Conservation (phyloP, 352 stramenopile species). For the Phytophthora palmivora region DNA sequence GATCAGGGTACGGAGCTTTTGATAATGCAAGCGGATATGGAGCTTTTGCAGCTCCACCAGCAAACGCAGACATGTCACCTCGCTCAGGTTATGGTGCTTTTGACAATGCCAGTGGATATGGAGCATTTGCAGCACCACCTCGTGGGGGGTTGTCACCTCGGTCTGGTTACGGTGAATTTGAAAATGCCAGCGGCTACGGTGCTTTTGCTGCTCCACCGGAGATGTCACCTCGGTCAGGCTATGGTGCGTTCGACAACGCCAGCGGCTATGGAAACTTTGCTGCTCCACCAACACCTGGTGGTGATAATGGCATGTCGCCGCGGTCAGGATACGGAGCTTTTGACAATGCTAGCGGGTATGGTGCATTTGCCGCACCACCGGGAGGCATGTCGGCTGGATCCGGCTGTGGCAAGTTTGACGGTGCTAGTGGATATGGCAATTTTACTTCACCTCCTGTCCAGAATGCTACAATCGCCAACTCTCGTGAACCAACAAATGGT, state of each 20-base stretch:
- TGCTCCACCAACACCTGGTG: neutral
- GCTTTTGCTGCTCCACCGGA: slow-evolving; percentile 20
- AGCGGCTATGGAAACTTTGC: slow-evolving; percentile 39
- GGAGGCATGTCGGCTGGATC: slow-evolving; percentile 29
- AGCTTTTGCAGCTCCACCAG: slow-evolving; percentile 8
- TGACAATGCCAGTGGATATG: neutral
- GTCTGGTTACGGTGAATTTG: slow-evolving; percentile 38
- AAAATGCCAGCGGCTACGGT: slow-evolving; percentile 30
- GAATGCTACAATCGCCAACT: neutral
- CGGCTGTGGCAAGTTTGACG: slow-evolving; percentile 37
- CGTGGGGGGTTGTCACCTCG: slow-evolving; percentile 24
- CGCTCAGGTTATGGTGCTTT: slow-evolving; percentile 39
- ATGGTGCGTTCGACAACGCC: slow-evolving; percentile 25
- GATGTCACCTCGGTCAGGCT: slow-evolving; percentile 22
- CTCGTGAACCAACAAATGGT: neutral
- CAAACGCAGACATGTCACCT: slow-evolving; percentile 4
- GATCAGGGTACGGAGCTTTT: slow-evolving; percentile 37
- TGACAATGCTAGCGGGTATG: neutral
- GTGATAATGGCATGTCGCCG: slow-evolving; percentile 4
- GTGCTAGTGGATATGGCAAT: slow-evolving; percentile 39
- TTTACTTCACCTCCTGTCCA: slow-evolving; percentile 19
- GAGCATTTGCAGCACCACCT: neutral
- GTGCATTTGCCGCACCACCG: neutral
- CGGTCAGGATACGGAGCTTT: slow-evolving; percentile 38
- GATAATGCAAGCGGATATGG: slow-evolving; percentile 43